A percentile compares a stretch with the other conserved stretches of the same genome.
Conservation (phyloP, 2,329 filamentous ascomycete genomes). For the Alternaria burnsii region DNA sequence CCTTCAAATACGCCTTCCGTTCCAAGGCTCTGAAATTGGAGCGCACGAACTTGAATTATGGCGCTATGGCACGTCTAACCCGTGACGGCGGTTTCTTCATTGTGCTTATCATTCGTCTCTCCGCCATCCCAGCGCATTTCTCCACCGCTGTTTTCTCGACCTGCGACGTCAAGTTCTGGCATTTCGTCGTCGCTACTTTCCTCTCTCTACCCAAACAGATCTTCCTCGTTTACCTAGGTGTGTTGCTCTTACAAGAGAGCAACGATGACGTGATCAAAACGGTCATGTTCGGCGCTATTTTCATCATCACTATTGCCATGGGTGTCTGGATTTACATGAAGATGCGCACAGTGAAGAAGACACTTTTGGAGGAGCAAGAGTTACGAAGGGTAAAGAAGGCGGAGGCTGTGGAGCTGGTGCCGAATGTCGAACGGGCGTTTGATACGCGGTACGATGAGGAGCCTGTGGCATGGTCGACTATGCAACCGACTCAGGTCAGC, state of each 20-base stretch:
- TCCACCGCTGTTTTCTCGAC: conserved; percentile 48
- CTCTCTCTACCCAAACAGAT: conserved; percentile 48
- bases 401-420: conserved; percentile 27
- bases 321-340: conserved; percentile 46
- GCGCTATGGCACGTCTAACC: conserved; percentile 46
- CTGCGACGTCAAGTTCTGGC: conserved; percentile 49
- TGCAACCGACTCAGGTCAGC: conserved; percentile 27
- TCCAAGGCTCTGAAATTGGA: conserved; percentile 43
- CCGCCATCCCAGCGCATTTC: conserved; percentile 48
- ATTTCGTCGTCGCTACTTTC: conserved; percentile 46
- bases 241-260: conserved; percentile 41
- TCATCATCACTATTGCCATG: conserved; percentile 41
- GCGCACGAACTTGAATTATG: conserved; percentile 48
- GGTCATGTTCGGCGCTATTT: conserved; percentile 42
- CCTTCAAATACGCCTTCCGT: conserved; percentile 45
- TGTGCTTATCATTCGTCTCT: conserved; percentile 46
- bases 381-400: background rate
- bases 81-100: conserved; percentile 48
- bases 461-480: conserved; percentile 22
- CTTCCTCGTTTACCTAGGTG: conserved; percentile 48
- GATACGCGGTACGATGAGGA: conserved; percentile 31
- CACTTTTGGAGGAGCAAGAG: conserved; percentile 36
- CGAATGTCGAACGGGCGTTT: conserved; percentile 29
- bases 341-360: conserved; percentile 45
- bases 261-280: conserved; percentile 37